These are phyloP conservation scores for Zygoascus bituminiphila DNA, from an alignment of 805 yeast species.

Conservation along the genomic window DNA sequence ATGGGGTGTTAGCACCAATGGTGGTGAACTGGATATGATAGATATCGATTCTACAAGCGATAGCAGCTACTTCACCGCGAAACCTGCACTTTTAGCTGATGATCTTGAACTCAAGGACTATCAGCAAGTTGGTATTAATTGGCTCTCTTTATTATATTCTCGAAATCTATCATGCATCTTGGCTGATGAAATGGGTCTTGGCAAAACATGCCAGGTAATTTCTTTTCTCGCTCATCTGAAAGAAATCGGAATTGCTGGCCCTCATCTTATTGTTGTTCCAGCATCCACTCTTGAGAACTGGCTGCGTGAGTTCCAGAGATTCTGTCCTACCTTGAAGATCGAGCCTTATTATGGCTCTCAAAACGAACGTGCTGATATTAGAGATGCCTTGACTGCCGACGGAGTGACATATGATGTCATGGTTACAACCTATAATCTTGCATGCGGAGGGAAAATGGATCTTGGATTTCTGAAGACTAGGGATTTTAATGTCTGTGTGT, in stretches of 20 bases:
- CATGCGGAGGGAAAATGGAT: constrained; percentile 80
- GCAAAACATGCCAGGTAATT: constrained; percentile 95
- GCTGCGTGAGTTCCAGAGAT: constrained; percentile 87
- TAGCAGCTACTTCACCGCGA: constrained; percentile 43
- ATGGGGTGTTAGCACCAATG: constrained; percentile 84
- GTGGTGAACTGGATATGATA: constrained; percentile 62
- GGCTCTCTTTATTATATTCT: constrained; percentile 76
- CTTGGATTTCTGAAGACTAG: constrained; percentile 65
- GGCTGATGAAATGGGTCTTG: constrained; percentile 97
- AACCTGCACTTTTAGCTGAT: constrained; percentile 59
- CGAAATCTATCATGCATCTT: constrained; percentile 80
- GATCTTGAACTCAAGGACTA: constrained; percentile 71
- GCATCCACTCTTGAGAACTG: constrained; percentile 95
- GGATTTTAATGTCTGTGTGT: constrained; percentile 79
- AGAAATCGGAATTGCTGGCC: constrained; percentile 57
- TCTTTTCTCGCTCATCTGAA: constrained; percentile 82
- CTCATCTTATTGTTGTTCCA: constrained; percentile 92
- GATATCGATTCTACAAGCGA: constrained; percentile 36
- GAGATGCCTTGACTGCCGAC: constrained; percentile 53
- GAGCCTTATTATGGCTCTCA: constrained; percentile 93
- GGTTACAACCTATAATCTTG: constrained; percentile 89
- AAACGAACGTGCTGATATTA: constrained; percentile 72
- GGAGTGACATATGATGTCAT: constrained; percentile 67
- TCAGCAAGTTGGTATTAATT: constrained; percentile 95
- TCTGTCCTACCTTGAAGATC: constrained; percentile 70